These are phyloP conservation scores for Lycium ferocissimum DNA, from an alignment of 257 asterid species.

Conservation along the genomic window DNA sequence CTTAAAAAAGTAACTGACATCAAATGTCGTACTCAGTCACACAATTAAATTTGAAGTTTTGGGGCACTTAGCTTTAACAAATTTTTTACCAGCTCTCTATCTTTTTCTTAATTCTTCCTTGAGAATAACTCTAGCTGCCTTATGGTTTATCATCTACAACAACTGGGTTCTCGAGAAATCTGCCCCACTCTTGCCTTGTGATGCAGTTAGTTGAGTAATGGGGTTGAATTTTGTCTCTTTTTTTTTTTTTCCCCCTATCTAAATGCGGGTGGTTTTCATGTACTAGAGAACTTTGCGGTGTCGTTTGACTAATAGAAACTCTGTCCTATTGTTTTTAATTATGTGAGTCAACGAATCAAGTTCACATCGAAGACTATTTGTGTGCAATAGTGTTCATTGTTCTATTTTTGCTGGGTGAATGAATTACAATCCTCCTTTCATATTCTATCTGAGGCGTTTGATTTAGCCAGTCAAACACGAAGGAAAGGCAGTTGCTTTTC, in stretches of 20 bases:
- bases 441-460: background rate
- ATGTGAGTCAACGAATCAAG: background rate
- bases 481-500: background rate
- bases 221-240: background rate
- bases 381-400: background rate
- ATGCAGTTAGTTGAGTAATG: background rate
- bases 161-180: background rate
- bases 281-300: background rate
- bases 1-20: background rate
- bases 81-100: background rate
- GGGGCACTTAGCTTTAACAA: background rate
- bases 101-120: background rate
- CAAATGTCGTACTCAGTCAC: background rate
- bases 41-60: constrained; percentile 13
- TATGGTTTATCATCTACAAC: background rate
- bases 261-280: background rate
- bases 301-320: background rate
- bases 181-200: background rate
- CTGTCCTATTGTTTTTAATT: background rate
- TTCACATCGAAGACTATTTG: background rate
- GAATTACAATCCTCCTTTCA: background rate
- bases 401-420: background rate
- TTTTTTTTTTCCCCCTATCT: background rate
- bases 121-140: background rate
- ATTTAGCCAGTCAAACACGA: background rate